Evolutionary conservation across 108 stramenopile species (phyloP), one percentile per base, ranked within the genome.

Genomic region (Craspedostauros australis): DNA sequence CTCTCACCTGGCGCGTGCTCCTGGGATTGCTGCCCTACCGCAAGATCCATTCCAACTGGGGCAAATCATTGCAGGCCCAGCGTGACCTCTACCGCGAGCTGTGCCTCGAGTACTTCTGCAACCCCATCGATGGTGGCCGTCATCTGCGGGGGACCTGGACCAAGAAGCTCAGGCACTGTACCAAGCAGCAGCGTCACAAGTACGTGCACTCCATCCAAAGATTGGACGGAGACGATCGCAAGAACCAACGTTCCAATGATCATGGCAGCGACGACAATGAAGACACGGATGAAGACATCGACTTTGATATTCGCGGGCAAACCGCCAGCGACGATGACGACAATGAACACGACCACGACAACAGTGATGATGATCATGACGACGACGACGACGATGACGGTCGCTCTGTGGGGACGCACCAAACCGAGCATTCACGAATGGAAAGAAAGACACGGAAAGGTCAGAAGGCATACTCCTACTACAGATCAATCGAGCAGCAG

Each of bases 1-100:
- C 66, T 2, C 52, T 92, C 0, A 78, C 73, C 0, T 92, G 90
- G 90, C 44, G 90, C 32, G 69, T 88, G 7, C 38, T 92, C 1
- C 37, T 88, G 57, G 84, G 84, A 28, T 80, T 79, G 34, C 45
- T 92, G 27, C 84, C 86, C 5, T 53, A 57, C 9, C 54, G 66
- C 14, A 73, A 75, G 12, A 50, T 54, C 31, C 16, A 21, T 11
- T 37, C 41, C 14, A 18, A 75, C 20, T 92, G 90, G 90, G 52
- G 73, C 29, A 36, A 45, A 19, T 27, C 54, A 16, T 38, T 88
- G 19, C 49, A 47, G 0, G 31, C 69, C 5, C 66, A 85, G 60
- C 70, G 90, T 11, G 45, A 52, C 14, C 47, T 77, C 33, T 92
- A 92, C 48, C 51, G 40, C 5, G 50, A 47, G 29, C 49, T 84